Base-by-base conservation (phyloP, 805 yeast genomes). In the Saccharomycopsis fodiens region DNA sequence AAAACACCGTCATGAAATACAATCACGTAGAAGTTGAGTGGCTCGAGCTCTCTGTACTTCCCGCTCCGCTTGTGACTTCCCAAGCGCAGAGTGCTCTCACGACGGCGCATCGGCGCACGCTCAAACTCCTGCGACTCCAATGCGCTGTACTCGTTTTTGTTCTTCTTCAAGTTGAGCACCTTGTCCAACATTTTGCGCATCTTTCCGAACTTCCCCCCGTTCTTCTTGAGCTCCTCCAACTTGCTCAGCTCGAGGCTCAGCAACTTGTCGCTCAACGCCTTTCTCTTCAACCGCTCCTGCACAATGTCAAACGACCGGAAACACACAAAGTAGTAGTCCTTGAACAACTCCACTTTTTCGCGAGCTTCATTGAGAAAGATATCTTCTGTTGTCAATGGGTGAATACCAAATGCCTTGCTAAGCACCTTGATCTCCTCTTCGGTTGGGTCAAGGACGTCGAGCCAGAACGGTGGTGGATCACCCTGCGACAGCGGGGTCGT, bases 341-440 rank as follows among this genome's bases (percentile, higher is more conserved):
- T 82, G 67, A 91, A 91, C 29, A 93, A 63, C 64, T 91, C 98
- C 17, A 91, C 96, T 59, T 91, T 91, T 61, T 91, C 98, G 53
- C 97, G 76, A 1, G 95, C 84, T 59, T 91, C 98, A 1, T 96
- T 96, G 25, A 89, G 65, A 50, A 85, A 83, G 40, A 91, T 89
- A 65, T 91, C 98, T 60, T 91, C 98, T 0, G 97, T 85, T 0
- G 98, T 91, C 55, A 91, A 73, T 0, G 98, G 98, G 63, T 91
- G 98, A 46, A 91, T 86, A 1, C 95, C 95, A 65, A 91, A 91
- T 0, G 97, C 79, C 57, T 87, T 87, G 22, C 94, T 78, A 12
- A 91, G 56, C 0, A 83, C 93, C 57, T 91, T 88, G 95, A 93
- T 86, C 62, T 91, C 98, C 54, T 88, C 97, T 58, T 93, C 97